phyloP scores from a whole-genome alignment of 2,329 filamentous ascomycete genomes.

The Harringtonia aguacate region DNA sequence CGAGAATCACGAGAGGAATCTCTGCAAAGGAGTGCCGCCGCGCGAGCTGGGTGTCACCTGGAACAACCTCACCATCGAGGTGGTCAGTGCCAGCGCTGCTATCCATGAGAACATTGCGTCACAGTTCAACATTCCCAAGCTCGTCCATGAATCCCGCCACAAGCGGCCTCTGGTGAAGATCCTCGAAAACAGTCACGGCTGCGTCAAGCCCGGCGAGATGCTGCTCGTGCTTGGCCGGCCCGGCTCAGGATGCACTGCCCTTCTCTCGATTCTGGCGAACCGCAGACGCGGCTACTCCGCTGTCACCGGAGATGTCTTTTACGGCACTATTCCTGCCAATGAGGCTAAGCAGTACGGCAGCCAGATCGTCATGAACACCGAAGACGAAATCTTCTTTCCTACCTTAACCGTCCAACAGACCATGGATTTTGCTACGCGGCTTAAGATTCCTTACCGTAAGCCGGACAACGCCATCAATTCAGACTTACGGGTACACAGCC shows the following conservation, averaged over 20 bases:
- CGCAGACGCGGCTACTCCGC: conserved; percentile 53
- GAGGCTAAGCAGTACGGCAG: conserved; percentile 29
- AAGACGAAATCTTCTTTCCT: conserved; percentile 58
- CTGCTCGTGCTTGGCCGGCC: conserved; percentile 47
- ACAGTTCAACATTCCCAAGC: conserved; percentile 47
- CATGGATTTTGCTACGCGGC: conserved; percentile 51
- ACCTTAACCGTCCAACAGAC: conserved; percentile 58
- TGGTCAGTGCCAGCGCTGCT: conserved; percentile 48
- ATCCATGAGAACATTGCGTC: conserved; percentile 55
- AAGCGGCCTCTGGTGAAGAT: conserved; percentile 54
- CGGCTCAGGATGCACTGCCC: conserved; percentile 45
- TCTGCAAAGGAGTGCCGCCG: too few species aligned
- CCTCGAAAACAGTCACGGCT: conserved; percentile 48
- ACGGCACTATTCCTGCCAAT: conserved; percentile 36
- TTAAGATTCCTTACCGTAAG: conserved; percentile 42
- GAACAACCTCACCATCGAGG: conserved; percentile 52
- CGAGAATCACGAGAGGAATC: too few species aligned
- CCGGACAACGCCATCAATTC: conserved; percentile 31
- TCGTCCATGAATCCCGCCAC: conserved; percentile 37
- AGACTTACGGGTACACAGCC: conserved; percentile 36
- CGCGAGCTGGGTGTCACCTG: conserved; percentile 55
- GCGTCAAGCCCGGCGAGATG: conserved; percentile 45
- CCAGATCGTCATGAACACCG: conserved; percentile 47
- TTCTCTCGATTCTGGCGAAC: conserved; percentile 56
- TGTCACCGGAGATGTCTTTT: conserved; percentile 55